Evolutionary conservation across 2,329 filamentous ascomycete genomes (phyloP), one percentile per base, ranked within the genome.

Genomic region (Tolypocladium pustulatum): DNA sequence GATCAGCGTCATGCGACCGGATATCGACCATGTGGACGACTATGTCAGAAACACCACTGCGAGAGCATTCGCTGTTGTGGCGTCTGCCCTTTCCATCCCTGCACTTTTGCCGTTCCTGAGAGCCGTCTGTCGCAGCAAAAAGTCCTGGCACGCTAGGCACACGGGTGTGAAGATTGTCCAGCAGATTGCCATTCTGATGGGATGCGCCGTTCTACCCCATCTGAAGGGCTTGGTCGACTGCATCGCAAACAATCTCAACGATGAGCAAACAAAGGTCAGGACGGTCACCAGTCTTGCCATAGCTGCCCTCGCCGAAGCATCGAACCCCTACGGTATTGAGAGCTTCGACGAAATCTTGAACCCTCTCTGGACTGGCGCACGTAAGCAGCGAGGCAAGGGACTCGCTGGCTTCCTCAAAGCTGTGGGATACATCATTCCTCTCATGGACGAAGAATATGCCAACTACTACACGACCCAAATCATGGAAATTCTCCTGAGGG

Each of bases 381-480:
- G 93, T 63, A 97, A 97, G 76, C 94, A 99, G 75, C 87, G 94
- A 69, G 94, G 94, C 62, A 99, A 99, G 73, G 92, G 93, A 66
- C 81, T 99, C 52, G 93, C 94, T 30, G 93, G 91, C 17, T 99
- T 97, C 74, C 79, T 99, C 61, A 99, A 99, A 76, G 94, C 94
- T 54, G 93, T 99, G 51, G 94, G 94, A 32, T 97, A 94, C 72
- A 96, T 99, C 69, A 97, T 99, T 62, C 94, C 94, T 5, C 83
- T 99, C 57, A 99, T 99, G 94, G 94, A 99, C 76, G 94, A 99
- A 74, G 94, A 99, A 70, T 97, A 97, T 72, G 93, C 94, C 74
- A 97, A 97, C 72, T 99, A 99, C 76, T 99, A 99, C 70, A 97
- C 94, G 10, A 90, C 87, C 65, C 92, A 99, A 73, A 97, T 99